These are phyloP conservation scores for Heterotrichella gracilis DNA, from an alignment of 352 stramenopile genomes.

Conservation along the genomic window DNA sequence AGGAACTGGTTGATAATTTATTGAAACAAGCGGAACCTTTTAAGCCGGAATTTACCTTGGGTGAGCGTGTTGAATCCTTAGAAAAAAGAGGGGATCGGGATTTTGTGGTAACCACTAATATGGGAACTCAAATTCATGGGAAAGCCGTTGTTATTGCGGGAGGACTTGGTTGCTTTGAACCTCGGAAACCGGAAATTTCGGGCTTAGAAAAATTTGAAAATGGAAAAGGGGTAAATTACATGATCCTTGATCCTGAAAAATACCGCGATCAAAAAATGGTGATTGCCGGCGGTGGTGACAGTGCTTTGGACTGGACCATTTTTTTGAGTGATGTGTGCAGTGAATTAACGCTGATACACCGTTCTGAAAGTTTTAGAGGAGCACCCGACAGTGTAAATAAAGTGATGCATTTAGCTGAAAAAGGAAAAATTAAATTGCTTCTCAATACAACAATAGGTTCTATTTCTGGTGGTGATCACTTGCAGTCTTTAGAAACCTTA, in stretches of 20 bases:
- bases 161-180: background rate
- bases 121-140: background rate
- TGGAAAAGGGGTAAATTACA: background rate
- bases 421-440: background rate
- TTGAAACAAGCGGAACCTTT: background rate
- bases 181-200: background rate
- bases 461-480: background rate
- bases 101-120: background rate
- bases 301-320: background rate
- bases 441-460: background rate
- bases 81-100: background rate
- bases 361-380: background rate
- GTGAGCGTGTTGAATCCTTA: background rate
- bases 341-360: background rate
- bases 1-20: background rate
- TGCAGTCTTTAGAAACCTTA: background rate
- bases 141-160: background rate
- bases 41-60: background rate
- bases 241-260: background rate
- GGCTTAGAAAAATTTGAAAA: constrained; percentile 1
- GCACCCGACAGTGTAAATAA: background rate
- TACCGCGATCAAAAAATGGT: background rate
- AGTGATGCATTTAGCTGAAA: constrained; percentile 1
- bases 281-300: background rate
- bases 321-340: background rate